Percentiles rank a stretch among this genome's conserved stretches.
Conservation (phyloP, 805 yeast genomes). For the Cyberlindnera mississippiensis region DNA sequence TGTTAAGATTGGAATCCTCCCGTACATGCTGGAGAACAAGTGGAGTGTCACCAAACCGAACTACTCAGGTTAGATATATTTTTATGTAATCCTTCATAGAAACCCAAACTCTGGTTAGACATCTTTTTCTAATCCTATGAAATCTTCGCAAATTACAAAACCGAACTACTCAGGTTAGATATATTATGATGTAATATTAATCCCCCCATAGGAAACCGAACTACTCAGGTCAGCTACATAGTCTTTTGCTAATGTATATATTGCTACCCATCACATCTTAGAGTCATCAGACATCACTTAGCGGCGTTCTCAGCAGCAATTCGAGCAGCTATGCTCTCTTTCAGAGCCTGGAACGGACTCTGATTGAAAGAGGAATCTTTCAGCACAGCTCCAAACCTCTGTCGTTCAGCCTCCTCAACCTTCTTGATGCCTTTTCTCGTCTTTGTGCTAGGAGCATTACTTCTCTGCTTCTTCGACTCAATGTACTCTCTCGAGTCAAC, state of each 20-base stretch:
- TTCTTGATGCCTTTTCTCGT: slow-evolving; percentile 50
- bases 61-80: slow-evolving; percentile 16
- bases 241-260: too few species aligned
- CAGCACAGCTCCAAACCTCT: slow-evolving; percentile 55
- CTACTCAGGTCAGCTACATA: too few species aligned
- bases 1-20: slow-evolving; percentile 56
- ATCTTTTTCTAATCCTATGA: not conserved
- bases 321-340: slow-evolving; percentile 43
- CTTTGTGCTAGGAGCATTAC: slow-evolving; percentile 50
- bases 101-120: too few species aligned
- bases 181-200: too few species aligned
- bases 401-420: slow-evolving; percentile 54
- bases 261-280: too few species aligned
- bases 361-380: slow-evolving; percentile 50
- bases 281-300: too few species aligned
- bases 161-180: too few species aligned
- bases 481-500: slow-evolving; percentile 18
- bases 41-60: slow-evolving; percentile 28
- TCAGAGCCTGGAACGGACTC: slow-evolving; percentile 63
- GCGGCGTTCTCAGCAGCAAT: slow-evolving; percentile 10
- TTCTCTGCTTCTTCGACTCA: slow-evolving; percentile 17
- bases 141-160: not conserved
- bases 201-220: too few species aligned
- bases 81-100: too few species aligned
- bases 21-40: slow-evolving; percentile 43